Base-by-base conservation (phyloP, 202 grass and related monocot species). In the Zoysia matrella region DNA sequence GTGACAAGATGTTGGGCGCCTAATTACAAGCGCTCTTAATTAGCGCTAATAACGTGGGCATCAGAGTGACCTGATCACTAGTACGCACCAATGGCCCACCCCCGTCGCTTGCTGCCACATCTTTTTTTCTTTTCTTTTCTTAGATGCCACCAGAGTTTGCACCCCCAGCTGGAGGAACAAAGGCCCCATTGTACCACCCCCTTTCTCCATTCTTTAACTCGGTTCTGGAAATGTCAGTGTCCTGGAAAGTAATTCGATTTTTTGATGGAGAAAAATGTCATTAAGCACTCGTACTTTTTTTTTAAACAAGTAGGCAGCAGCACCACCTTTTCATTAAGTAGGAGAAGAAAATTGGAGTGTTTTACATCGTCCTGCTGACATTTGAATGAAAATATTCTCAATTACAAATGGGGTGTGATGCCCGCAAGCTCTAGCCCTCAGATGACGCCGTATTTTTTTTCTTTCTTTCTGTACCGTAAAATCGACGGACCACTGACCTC, bases 71-170 rank as follows among this genome's bases (percentile, higher is more conserved):
- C 47, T 15, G 36, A 74, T 68, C 63, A 41, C 75, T 22, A 22
- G 22, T 69, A 84, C 5, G 41, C 10, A 70, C 63, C 80, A 74
- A 84, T 48, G 62, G 43, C 9, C 60, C 39, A 69, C 4, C 11
- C 22, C 22, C 22, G 22, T 22, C 22, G 22, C 22, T 22, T 22
- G 22, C 22, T 22, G 22, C 22, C 22, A 22, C 22, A 22, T 22
- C 22, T 22, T 22, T 22, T 22, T 67, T 60, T 10, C 45, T 52
- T 86, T 53, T 13, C 78, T 40, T 81, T 75, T 46, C 46, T 52
- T 54, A 45, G 5, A 71, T 71, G 40, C 77, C 84, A 86, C 77
- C 53, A 68, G 39, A 69, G 52, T 69, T 61, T 74, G 77, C 70
- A 73, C 69, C 60, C 51, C 51, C 69, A 67, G 60, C 76, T 80